Evolutionary conservation across 768 basidiomycete species (phyloP), one percentile per base, ranked within the genome.

Genomic region (Phlegmacium glaucopus): DNA sequence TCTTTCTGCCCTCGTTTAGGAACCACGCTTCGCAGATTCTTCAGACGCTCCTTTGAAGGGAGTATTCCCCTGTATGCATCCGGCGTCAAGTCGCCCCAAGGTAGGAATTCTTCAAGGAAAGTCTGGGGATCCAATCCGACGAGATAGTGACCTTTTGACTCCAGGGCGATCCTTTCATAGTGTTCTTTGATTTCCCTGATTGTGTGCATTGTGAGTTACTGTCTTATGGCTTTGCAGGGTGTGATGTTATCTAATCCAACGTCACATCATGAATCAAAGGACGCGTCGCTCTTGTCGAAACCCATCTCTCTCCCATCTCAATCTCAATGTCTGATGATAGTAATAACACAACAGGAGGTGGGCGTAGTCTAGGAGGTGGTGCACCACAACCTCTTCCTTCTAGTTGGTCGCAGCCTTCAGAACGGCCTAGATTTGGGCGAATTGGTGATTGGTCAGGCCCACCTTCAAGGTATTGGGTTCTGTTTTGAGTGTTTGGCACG

Each of bases 321-420:
- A 42, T 9, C 17, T 42, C 26, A 9, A 79, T 78, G 76, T 70
- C 74, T 25, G 64, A 52, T 53, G 59, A 66, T 55, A 55, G 52
- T 44, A 55, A 61, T 42, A 64, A 70, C 50, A 36, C 55, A 18
- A 56, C 58, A 18, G 52, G 55, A 22, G 67, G 59, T 44, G 79
- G 82, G 12, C 64, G 72, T 25, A 73, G 75, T 18, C 68, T 82
- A 32, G 72, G 72, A 11, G 82, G 81, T 39, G 73, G 65, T 8
- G 52, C 70, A 32, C 64, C 58, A 7, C 78, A 82, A 52, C 74
- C 76, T 27, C 61, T 79, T 9, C 80, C 83, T 2, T 46, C 69
- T 9, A 58, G 61, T 6, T 79, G 79, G 79, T 61, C 66, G 13
- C 63, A 70, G 17, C 67, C 72, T 5, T 39, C 70, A 16, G 55